Conservation (phyloP, 805 yeast species). For the Cyberlindnera meyerae region DNA sequence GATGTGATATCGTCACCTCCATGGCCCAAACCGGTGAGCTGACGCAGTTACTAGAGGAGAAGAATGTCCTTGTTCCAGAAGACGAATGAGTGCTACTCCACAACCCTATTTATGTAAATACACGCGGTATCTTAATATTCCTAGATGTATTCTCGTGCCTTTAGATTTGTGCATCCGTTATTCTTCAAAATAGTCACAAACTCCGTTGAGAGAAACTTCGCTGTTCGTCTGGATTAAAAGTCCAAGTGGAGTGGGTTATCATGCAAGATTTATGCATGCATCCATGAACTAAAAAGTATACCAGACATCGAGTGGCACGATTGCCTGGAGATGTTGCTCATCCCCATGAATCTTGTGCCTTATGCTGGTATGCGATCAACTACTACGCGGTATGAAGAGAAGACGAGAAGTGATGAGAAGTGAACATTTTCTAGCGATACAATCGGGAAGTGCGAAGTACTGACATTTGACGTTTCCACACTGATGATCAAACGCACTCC, state of each 20-base stretch:
- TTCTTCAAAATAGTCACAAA: constrained; percentile 28
- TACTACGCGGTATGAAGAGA: too few relatives aligned
- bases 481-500: too few relatives aligned
- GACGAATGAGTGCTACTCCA: constrained; percentile 33
- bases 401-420: too few relatives aligned
- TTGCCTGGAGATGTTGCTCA: too few relatives aligned
- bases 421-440: too few relatives aligned
- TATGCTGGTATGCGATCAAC: too few relatives aligned
- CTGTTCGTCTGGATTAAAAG: constrained; percentile 5
- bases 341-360: too few relatives aligned
- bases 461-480: too few relatives aligned
- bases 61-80: constrained; percentile 75
- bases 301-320: constrained; percentile 2
- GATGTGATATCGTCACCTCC: constrained; percentile 89
- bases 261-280: too few relatives aligned
- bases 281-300: constrained; percentile 7
- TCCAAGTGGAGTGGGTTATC: constrained; percentile 1
- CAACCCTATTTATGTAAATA: constrained; percentile 1
- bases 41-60: constrained; percentile 74
- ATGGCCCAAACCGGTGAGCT: constrained; percentile 94
- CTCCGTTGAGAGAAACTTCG: constrained; percentile 32
- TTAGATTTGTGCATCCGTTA: constrained; percentile 33
- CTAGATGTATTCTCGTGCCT: constrained; percentile 35
- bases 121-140: background rate
- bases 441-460: too few relatives aligned